Conservation (phyloP, 768 basidiomycete genomes). For the Panus rudis region DNA sequence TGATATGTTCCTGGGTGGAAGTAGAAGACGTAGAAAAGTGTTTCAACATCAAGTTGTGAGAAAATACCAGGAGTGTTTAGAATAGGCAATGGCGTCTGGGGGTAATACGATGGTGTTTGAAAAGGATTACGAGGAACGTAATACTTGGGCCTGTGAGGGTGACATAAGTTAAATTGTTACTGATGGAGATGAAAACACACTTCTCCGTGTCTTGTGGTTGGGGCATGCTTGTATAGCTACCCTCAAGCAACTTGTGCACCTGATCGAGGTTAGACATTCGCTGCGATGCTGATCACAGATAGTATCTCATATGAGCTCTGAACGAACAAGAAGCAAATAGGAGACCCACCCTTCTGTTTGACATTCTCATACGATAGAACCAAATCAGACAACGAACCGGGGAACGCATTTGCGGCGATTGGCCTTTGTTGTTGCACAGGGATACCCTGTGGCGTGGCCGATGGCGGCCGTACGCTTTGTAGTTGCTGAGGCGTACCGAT, state of each 20-base stretch:
- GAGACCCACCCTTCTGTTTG: slow-evolving; percentile 81
- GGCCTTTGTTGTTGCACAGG: slow-evolving; percentile 32
- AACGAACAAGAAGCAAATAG: background rate
- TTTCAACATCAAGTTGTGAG: slow-evolving; percentile 91
- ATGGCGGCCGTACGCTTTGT: slow-evolving; percentile 38
- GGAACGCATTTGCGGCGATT: slow-evolving; percentile 48
- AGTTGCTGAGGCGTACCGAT: slow-evolving; percentile 23
- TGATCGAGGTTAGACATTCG: slow-evolving; percentile 84
- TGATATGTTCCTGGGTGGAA: slow-evolving; percentile 96
- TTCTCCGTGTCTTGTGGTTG: slow-evolving; percentile 94
- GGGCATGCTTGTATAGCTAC: slow-evolving; percentile 82
- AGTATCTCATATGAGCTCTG: background rate
- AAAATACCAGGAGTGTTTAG: slow-evolving; percentile 82
- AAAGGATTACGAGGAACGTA: slow-evolving; percentile 92
- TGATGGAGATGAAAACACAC: slow-evolving; percentile 33
- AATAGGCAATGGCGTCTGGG: slow-evolving; percentile 76
- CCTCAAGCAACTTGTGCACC: slow-evolving; percentile 89
- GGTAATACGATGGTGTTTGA: slow-evolving; percentile 90
- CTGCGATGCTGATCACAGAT: slow-evolving; percentile 45
- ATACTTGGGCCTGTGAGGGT: slow-evolving; percentile 77
- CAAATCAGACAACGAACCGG: slow-evolving; percentile 83
- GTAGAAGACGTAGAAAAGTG: slow-evolving; percentile 98
- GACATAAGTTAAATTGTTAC: background rate
- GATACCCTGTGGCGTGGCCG: slow-evolving; percentile 39
- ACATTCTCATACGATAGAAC: slow-evolving; percentile 93